Percentiles rank a stretch among this genome's conserved stretches.
phyloP scores from a whole-genome alignment of 1,139 yeast species.

The Lodderomyces orthopsilosis region DNA sequence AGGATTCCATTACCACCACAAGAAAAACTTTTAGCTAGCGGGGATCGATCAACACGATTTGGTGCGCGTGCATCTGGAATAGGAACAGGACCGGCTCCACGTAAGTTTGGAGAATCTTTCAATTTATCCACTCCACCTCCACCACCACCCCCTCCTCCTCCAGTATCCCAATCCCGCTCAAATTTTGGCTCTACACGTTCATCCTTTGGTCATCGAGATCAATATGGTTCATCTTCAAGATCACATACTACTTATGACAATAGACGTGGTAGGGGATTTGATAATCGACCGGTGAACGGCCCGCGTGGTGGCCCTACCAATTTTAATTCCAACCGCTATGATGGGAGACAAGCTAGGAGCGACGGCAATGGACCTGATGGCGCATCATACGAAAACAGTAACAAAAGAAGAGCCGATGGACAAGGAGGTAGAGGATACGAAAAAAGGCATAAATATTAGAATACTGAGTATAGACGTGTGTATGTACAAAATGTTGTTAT shows the following conservation, averaged over 20 bases:
- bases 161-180: slow-evolving; percentile 2
- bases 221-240: not conserved
- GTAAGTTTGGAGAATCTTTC: not conserved
- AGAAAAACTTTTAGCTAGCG: not conserved
- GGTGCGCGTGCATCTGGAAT: slow-evolving; percentile 1
- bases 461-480: slow-evolving; percentile 8
- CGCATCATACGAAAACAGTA: slow-evolving; percentile 5
- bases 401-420: slow-evolving; percentile 26
- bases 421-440: slow-evolving; percentile 28
- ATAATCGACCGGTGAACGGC: not conserved
- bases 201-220: slow-evolving; percentile 2
- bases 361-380: slow-evolving; percentile 9
- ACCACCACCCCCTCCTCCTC: slow-evolving; percentile 12
- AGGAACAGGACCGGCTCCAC: not conserved
- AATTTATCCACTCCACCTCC: slow-evolving; percentile 3
- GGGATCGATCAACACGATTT: not conserved
- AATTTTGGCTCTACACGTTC: not conserved
- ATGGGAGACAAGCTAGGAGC: not conserved
- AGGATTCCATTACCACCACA: slow-evolving; percentile 19
- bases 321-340: not conserved
- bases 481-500: not conserved
- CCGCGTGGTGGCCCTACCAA: not conserved
- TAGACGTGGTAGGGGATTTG: not conserved
- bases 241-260: not conserved
- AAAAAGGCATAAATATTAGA: slow-evolving; percentile 30